Conservation (phyloP, 2,329 filamentous ascomycete genomes). For the Xylaria sp. region DNA sequence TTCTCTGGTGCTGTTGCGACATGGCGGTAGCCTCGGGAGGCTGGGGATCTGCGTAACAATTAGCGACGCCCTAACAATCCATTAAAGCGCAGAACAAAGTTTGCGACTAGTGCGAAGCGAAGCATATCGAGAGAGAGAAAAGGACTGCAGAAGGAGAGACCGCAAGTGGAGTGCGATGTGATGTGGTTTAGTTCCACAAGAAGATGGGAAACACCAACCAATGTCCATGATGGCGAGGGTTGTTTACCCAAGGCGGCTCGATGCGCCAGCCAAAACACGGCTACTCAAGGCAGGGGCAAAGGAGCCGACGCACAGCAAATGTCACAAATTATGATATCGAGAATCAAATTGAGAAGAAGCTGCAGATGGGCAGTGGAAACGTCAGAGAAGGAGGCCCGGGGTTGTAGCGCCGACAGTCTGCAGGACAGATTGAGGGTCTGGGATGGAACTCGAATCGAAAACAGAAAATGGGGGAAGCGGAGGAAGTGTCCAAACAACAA, state of each 20-base stretch:
- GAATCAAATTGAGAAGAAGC: conserved; percentile 20
- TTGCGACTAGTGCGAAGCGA: not conserved
- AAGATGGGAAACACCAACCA: conserved; percentile 39
- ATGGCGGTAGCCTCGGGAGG: conserved; percentile 51
- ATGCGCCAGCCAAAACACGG: conserved; percentile 47
- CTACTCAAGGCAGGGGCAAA: conserved; percentile 23
- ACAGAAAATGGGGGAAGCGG: conserved; percentile 42
- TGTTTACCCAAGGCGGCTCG: conserved; percentile 46
- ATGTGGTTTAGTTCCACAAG: not conserved
- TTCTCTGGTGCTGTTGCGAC: conserved; percentile 56
- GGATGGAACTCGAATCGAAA: conserved; percentile 40
- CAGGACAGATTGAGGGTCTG: conserved; percentile 34
- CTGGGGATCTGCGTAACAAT: conserved; percentile 43
- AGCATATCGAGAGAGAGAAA: not conserved
- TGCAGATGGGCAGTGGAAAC: conserved; percentile 36
- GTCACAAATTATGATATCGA: conserved; percentile 26
- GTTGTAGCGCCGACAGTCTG: conserved; percentile 37
- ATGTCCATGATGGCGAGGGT: conserved; percentile 44
- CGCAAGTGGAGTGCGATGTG: conserved; percentile 1
- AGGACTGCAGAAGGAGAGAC: not conserved
- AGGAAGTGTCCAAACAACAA: conserved; percentile 47
- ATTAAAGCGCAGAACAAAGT: conserved; percentile 20
- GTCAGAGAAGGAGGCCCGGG: conserved; percentile 27
- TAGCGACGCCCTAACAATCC: conserved; percentile 36
- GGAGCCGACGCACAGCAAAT: conserved; percentile 23